Conservation (phyloP, 345 rosid genomes). For the Sisymbrium irio region DNA sequence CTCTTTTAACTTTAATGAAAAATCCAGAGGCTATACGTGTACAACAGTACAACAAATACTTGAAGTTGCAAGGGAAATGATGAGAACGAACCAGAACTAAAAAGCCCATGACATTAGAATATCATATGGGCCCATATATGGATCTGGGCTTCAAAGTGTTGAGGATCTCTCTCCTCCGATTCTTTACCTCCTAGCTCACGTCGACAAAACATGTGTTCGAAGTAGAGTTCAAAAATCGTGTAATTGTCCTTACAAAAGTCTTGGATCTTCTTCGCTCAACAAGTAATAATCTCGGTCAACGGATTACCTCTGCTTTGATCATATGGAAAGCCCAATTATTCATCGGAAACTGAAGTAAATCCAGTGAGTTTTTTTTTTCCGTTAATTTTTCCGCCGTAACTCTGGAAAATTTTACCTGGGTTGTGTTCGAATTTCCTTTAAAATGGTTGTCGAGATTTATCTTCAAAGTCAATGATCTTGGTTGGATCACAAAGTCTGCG, state of each 20-base stretch:
- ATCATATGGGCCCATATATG: conserved; percentile 1
- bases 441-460: not conserved
- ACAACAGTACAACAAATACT: not conserved
- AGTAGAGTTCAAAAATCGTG: not conserved
- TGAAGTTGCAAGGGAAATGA: not conserved
- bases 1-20: no score
- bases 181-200: conserved; percentile 20
- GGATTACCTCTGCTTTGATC: not conserved
- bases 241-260: conserved; percentile 10
- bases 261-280: not conserved
- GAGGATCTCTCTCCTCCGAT: conserved; percentile 10
- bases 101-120: not conserved
- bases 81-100: not conserved
- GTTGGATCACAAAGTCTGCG: conserved; percentile 24
- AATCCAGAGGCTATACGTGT: no score
- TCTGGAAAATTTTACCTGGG: conserved; percentile 18
- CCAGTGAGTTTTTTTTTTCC: conserved; percentile 26
- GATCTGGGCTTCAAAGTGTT: conserved; percentile 25
- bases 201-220: not conserved
- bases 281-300: conserved; percentile 1
- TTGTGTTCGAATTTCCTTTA: conserved; percentile 3
- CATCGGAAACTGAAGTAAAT: conserved; percentile 7
- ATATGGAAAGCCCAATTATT: not conserved
- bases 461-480: conserved; percentile 15
- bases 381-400: not conserved